phyloP scores from a whole-genome alignment of 805 yeast species.

The Zygosaccharomyces pseudorouxii region DNA sequence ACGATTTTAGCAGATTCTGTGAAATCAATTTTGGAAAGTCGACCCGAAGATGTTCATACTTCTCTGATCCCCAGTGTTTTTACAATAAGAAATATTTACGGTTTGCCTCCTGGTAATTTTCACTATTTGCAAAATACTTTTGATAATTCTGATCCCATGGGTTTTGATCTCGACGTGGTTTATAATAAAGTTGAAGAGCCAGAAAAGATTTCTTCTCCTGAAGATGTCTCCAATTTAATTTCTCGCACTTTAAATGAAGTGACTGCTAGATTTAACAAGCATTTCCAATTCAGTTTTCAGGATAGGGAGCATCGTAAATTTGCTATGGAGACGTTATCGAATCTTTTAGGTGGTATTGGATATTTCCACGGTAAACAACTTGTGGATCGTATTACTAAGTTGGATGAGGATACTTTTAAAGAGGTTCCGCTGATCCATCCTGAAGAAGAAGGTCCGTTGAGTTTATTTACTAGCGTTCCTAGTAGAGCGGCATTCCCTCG shows the following conservation, averaged over 20 bases:
- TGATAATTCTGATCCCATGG: slow-evolving; percentile 43
- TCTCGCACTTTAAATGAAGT: slow-evolving; percentile 30
- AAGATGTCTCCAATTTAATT: slow-evolving; percentile 23
- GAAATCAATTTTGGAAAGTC: slow-evolving; percentile 35
- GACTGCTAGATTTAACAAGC: slow-evolving; percentile 42
- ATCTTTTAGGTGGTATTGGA: slow-evolving; percentile 84
- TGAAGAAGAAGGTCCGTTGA: slow-evolving; percentile 67
- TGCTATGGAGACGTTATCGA: slow-evolving; percentile 76
- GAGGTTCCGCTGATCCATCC: slow-evolving; percentile 48
- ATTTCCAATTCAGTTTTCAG: slow-evolving; percentile 43
- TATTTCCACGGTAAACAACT: slow-evolving; percentile 79
- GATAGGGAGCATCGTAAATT: slow-evolving; percentile 45
- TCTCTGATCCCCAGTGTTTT: slow-evolving; percentile 41
- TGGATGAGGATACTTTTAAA: slow-evolving; percentile 67
- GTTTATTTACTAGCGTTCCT: slow-evolving; percentile 79
- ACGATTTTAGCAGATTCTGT: slow-evolving; percentile 68
- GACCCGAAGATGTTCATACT: slow-evolving; percentile 25
- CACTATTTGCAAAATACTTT: slow-evolving; percentile 77
- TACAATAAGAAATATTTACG: slow-evolving; percentile 52
- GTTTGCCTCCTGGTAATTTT: slow-evolving; percentile 61
- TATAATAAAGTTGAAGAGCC: slow-evolving; percentile 47
- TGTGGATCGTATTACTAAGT: slow-evolving; percentile 66
- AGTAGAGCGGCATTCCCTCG: slow-evolving; percentile 93
- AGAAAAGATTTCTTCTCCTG: slow-evolving; percentile 35
- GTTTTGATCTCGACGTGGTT: slow-evolving; percentile 66